Percentiles rank a stretch among this genome's conserved stretches.
phyloP scores from a whole-genome alignment of 257 asterid genomes.

The Solanum medicagineum region DNA sequence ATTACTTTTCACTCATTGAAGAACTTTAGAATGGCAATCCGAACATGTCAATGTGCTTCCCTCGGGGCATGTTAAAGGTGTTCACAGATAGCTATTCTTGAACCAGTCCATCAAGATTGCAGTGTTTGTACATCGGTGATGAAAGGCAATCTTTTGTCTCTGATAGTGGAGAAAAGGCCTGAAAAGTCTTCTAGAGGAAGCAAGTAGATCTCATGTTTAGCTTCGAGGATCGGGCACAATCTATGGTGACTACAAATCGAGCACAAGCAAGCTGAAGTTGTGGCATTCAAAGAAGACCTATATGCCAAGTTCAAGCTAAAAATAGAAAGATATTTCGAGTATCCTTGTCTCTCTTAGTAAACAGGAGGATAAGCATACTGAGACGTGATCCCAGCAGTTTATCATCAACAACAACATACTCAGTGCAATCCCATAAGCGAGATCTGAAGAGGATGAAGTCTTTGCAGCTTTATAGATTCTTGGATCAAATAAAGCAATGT shows the following conservation, averaged over 20 bases:
- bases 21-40: neutral
- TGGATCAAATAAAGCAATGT: no score
- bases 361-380: neutral
- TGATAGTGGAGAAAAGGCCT: neutral
- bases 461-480: no score
- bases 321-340: neutral
- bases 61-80: neutral
- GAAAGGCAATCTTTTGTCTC: neutral
- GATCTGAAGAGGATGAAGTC: no score
- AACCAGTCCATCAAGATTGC: neutral
- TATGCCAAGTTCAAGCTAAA: neutral
- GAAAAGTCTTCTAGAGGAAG: neutral
- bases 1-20: neutral
- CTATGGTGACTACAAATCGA: neutral
- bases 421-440: no score
- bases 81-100: neutral
- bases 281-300: neutral
- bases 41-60: neutral
- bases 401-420: neutral
- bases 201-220: neutral
- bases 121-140: neutral
- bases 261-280: neutral
- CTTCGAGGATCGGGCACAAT: neutral
- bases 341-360: neutral
- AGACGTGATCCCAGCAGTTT: neutral